Conservation (phyloP, 2,329 filamentous ascomycete genomes). For the Leptographium procerum region DNA sequence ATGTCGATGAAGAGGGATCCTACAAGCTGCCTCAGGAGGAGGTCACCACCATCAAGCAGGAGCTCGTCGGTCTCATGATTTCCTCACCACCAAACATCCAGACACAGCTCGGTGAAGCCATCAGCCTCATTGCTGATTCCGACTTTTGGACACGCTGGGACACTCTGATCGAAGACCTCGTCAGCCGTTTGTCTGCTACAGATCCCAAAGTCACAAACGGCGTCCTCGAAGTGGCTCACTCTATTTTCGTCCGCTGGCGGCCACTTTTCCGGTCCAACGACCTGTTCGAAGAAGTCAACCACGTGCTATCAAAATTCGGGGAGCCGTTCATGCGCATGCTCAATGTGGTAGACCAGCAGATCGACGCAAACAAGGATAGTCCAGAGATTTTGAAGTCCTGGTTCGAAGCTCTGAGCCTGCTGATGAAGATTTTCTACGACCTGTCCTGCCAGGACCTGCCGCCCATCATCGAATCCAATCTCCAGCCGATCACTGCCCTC, state of each 20-base stretch:
- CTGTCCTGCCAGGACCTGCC: conserved; percentile 95
- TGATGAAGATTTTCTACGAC: conserved; percentile 89
- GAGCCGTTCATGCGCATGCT: conserved; percentile 73
- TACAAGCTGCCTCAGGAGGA: conserved; percentile 79
- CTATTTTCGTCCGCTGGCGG: conserved; percentile 93
- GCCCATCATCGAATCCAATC: conserved; percentile 84
- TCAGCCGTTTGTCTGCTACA: conserved; percentile 70
- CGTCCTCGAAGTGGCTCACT: conserved; percentile 93
- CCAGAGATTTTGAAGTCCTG: conserved; percentile 63
- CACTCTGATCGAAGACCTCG: conserved; percentile 74
- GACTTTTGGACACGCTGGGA: conserved; percentile 97
- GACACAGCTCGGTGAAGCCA: conserved; percentile 87
- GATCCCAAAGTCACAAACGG: conserved; percentile 83
- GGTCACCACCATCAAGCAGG: conserved; percentile 82
- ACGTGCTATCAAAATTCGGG: conserved; percentile 80
- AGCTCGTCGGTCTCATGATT: conserved; percentile 95
- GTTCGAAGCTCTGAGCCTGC: conserved; percentile 75
- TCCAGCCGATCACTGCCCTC: conserved; percentile 62
- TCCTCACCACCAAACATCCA: conserved; percentile 78
- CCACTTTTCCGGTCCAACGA: conserved; percentile 89
- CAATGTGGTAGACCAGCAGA: conserved; percentile 58
- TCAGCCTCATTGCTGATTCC: conserved; percentile 94
- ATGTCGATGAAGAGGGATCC: conserved; percentile 88
- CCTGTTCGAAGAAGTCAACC: conserved; percentile 90
- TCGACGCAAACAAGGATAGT: conserved; percentile 66